Evolutionary conservation across 768 basidiomycete species (phyloP).

Genomic region (Mycena polygramma): DNA sequence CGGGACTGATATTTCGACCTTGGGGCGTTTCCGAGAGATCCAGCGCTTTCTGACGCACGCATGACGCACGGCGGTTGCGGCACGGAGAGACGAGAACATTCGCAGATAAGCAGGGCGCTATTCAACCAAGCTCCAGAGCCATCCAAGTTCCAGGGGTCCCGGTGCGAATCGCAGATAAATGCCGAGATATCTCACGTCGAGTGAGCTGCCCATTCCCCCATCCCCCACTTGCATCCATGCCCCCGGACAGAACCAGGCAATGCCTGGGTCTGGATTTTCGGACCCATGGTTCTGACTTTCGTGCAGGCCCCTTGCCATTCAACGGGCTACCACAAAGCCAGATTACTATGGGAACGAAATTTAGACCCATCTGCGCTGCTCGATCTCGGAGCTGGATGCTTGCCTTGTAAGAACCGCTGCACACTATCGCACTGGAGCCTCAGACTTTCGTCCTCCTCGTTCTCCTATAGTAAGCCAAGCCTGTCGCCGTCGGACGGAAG

Average conservation of each 20-base stretch:
- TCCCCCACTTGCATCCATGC: not conserved
- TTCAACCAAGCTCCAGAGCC: not conserved
- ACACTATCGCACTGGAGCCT: too few species aligned
- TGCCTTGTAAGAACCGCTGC: too few species aligned
- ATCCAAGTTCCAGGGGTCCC: constrained; percentile 6
- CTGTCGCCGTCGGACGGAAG: too few species aligned
- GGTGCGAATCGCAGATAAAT: not conserved
- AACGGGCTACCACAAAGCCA: constrained; percentile 9
- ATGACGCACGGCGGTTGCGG: too few species aligned
- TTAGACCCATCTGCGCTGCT: constrained; percentile 7
- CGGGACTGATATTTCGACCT: not conserved
- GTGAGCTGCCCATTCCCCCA: too few species aligned
- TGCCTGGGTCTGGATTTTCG: constrained; percentile 7
- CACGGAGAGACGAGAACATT: not conserved
- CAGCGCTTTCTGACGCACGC: not conserved
- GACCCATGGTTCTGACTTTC: constrained; percentile 4
- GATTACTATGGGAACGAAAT: constrained; percentile 29
- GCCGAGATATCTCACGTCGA: not conserved
- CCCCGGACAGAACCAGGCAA: not conserved
- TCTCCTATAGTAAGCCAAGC: too few species aligned
- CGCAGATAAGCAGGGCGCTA: not conserved
- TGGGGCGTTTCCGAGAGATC: not conserved
- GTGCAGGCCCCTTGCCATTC: not conserved
- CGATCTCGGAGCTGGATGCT: not conserved
- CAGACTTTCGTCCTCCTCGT: too few species aligned